phyloP scores from a whole-genome alignment of 1,284 basidiomycete species.

The Apiotrichum gracile region DNA sequence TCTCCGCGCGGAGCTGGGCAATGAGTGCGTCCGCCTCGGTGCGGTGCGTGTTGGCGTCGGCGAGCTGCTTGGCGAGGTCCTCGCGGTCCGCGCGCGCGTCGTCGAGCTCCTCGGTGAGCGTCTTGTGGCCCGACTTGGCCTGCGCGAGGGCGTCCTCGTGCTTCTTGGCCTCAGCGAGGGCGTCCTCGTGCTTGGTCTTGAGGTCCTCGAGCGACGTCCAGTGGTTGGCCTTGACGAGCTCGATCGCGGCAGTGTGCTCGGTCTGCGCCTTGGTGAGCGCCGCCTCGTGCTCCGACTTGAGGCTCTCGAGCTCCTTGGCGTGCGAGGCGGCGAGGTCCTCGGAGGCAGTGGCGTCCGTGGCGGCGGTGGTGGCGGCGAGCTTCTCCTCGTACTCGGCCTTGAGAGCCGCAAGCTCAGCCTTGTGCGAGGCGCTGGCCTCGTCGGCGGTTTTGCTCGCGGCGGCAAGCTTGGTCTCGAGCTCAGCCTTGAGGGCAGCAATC shows the following conservation, averaged over 20 bases:
- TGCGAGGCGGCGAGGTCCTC: constrained; percentile 5
- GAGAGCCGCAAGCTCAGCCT: constrained; percentile 23
- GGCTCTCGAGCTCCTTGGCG: constrained; percentile 1
- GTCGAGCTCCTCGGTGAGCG: neutral
- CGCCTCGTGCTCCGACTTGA: neutral
- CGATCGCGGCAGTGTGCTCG: constrained; percentile 3
- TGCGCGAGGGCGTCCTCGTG: neutral
- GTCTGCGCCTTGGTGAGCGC: constrained; percentile 8
- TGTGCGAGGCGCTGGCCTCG: constrained; percentile 17
- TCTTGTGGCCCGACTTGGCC: neutral
- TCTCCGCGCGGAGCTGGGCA: constrained; percentile 7
- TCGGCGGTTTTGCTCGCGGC: constrained; percentile 11
- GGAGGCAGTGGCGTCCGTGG: neutral
- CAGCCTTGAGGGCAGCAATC: constrained; percentile 7
- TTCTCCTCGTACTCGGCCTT: constrained; percentile 16
- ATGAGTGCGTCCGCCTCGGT: constrained; percentile 1
- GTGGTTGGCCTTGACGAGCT: neutral
- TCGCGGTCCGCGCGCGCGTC: neutral
- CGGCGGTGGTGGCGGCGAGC: neutral
- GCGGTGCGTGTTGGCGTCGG: neutral
- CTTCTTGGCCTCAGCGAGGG: neutral
- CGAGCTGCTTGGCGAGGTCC: constrained; percentile 2
- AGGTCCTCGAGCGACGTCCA: neutral
- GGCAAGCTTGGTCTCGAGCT: constrained; percentile 14
- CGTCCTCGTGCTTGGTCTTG: neutral